phyloP scores from a whole-genome alignment of 1,284 basidiomycete species.

The Uromyces viciae-fabae region DNA sequence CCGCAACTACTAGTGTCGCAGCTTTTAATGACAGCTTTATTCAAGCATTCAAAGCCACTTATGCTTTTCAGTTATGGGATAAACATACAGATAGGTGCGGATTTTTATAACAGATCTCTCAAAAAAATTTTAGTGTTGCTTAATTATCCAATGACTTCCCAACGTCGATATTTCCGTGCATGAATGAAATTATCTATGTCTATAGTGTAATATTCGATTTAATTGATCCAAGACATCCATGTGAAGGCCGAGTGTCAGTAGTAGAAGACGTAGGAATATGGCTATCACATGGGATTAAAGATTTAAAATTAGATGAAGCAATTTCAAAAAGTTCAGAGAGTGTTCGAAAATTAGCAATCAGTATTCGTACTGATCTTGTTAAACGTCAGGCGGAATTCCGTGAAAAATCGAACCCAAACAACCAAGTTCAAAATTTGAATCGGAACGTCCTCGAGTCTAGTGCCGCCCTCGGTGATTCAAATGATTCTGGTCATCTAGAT shows the following conservation, averaged over 20 bases:
- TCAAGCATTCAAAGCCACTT: slow-evolving; percentile 73
- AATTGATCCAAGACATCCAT: slow-evolving; percentile 44
- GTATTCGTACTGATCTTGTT: slow-evolving; percentile 32
- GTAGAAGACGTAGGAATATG: slow-evolving; percentile 43
- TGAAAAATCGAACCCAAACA: background rate
- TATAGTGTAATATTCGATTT: slow-evolving; percentile 42
- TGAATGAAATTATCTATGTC: no score
- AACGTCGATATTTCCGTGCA: no score
- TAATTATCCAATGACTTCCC: no score
- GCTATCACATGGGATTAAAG: slow-evolving; percentile 42
- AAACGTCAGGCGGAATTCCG: slow-evolving; percentile 38
- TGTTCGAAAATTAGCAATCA: slow-evolving; percentile 35
- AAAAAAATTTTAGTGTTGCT: no score
- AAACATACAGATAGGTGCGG: slow-evolving; percentile 66
- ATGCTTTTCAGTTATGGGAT: slow-evolving; percentile 82
- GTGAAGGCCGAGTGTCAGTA: slow-evolving; percentile 44
- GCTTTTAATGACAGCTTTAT: slow-evolving; percentile 83
- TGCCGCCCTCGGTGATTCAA: background rate
- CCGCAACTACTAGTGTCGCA: slow-evolving; percentile 52
- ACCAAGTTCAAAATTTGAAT: background rate
- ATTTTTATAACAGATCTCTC: no score
- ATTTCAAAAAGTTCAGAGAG: slow-evolving; percentile 42
- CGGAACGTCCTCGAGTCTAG: background rate
- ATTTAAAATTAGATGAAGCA: slow-evolving; percentile 40
- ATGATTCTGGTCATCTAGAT: background rate